These are phyloP conservation scores for Hanseniaspora hatyaiensis DNA, from an alignment of 805 yeast genomes.

Conservation along the genomic window DNA sequence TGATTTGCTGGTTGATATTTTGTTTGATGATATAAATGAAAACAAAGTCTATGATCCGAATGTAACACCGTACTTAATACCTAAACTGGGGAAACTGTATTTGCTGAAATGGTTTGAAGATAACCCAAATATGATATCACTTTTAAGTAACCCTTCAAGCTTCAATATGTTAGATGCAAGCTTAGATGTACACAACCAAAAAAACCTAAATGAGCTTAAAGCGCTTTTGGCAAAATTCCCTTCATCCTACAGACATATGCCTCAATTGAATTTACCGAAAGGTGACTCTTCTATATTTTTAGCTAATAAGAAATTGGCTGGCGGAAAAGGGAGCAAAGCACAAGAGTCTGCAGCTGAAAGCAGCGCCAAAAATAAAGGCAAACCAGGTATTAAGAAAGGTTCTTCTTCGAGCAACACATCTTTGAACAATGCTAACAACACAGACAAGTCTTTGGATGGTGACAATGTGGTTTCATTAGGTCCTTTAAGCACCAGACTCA, in stretches of 20 bases:
- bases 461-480: constrained; percentile 13
- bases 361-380: background rate
- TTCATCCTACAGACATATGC: constrained; percentile 18
- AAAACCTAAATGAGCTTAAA: constrained; percentile 1
- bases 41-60: constrained; percentile 44
- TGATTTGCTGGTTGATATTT: background rate
- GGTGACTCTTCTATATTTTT: constrained; percentile 8
- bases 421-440: background rate
- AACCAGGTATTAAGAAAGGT: background rate
- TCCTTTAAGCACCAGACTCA: constrained; percentile 12
- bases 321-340: background rate
- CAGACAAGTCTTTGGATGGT: constrained; percentile 6
- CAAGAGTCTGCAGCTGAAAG: background rate
- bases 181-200: background rate
- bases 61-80: constrained; percentile 64
- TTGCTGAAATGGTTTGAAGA: constrained; percentile 80
- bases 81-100: constrained; percentile 74
- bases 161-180: background rate
- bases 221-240: constrained; percentile 7
- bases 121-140: constrained; percentile 33
- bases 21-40: constrained; percentile 9
- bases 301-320: background rate
- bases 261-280: constrained; percentile 17
- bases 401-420: too few species aligned
- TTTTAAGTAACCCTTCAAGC: constrained; percentile 6